Evolutionary conservation across 345 rosid genomes (phyloP), one percentile per base, ranked within the genome.

Genomic region (Reutealis trisperma): DNA sequence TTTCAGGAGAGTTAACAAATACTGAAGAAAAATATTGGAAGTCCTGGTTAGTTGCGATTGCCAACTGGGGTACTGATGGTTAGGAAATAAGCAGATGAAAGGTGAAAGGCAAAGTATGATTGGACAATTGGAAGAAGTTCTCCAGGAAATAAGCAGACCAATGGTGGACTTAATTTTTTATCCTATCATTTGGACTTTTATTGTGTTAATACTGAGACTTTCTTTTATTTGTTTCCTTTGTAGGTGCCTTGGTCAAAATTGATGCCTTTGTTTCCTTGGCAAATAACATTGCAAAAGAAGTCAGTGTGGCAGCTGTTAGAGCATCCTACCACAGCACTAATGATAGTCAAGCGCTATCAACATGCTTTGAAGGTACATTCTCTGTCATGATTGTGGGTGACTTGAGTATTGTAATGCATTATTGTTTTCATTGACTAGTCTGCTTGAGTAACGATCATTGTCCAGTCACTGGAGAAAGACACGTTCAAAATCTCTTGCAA

Each of bases 291-390:
- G 25, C 10, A 5, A 51, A 45, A 41, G 75, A 24, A 12, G 67
- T 6, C 63, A 67, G 57, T 21, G 16, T 51, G 59, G 45, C 64
- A 32, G 57, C 7, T 7, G 60, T 44, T 4, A 13, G 41, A 34
- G 34, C 30, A 14, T 54, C 32, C 18, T 0, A 30, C 16, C 5
- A 25, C 55, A 24, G 25, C 51, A 42, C 16, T 24, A 59, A 22
- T 64, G 64, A 51, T 69, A 70, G 24, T 62, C 73, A 77, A 63
- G 67, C 84, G 55, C 14, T 72, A 72, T 76, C 72, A 8, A 10
- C 52, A 42, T 73, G 67, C 34, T 41, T 61, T 52, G 71, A 22
- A 10, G 75, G 69, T 55, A 49, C 45, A 27, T 55, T 27, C 32
- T 32, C 61, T 67, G 11, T 47, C 44, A 73, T 37, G 37, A 21